Evolutionary conservation across 2,329 filamentous ascomycete species (phyloP).

Genomic region (Helotiales sp.): DNA sequence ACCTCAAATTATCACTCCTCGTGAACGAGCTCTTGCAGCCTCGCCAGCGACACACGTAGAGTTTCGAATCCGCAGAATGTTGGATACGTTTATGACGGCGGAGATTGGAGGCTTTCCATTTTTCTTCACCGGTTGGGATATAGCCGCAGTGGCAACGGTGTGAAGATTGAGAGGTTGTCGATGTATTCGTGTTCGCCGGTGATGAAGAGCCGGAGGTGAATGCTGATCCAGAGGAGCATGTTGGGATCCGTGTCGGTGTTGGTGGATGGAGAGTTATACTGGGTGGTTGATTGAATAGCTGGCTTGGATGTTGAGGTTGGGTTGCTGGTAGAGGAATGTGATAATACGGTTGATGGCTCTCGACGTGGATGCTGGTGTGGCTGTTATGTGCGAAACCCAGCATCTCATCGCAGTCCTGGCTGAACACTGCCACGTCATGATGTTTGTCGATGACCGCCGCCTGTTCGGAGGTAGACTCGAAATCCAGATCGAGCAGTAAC

Average conservation of each 20-base stretch:
- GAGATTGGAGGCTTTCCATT: slow-evolving; percentile 39
- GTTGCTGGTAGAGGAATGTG: background rate
- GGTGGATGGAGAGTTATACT: slow-evolving; percentile 1
- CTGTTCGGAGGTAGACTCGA: background rate
- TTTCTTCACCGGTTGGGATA: slow-evolving; percentile 33
- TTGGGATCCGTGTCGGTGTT: background rate
- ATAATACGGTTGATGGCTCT: background rate
- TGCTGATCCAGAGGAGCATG: background rate
- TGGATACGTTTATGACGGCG: slow-evolving; percentile 36
- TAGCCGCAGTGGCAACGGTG: slow-evolving; percentile 29
- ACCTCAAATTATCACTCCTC: slow-evolving; percentile 37
- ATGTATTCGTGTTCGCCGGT: background rate
- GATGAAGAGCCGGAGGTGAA: background rate
- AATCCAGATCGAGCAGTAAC: slow-evolving; percentile 16
- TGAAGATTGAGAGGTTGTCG: background rate
- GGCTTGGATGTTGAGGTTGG: background rate
- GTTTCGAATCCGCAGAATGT: slow-evolving; percentile 26
- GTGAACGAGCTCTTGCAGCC: slow-evolving; percentile 35
- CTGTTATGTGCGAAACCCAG: background rate
- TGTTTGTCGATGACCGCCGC: background rate
- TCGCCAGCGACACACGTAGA: slow-evolving; percentile 26
- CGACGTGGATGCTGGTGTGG: background rate
- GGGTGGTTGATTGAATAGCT: background rate
- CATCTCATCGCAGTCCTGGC: slow-evolving; percentile 2
- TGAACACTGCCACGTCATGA: slow-evolving; percentile 9